These are phyloP conservation scores for Saccharomycopsis sp. DNA, from an alignment of 805 yeast genomes.

Conservation along the genomic window DNA sequence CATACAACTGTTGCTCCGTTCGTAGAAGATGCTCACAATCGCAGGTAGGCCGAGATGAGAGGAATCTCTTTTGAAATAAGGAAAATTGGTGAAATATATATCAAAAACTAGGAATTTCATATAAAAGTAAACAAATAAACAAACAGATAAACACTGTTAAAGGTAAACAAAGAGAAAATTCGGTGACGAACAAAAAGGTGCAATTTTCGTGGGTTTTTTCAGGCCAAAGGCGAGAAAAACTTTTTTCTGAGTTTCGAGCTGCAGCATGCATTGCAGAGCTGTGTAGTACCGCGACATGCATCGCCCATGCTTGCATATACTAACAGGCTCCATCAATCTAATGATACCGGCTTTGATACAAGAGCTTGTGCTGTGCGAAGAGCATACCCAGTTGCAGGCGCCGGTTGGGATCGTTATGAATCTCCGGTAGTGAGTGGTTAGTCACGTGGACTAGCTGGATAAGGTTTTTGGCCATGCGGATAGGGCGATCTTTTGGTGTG, in stretches of 20 bases:
- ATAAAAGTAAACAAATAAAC: neutral
- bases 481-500: neutral
- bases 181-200: neutral
- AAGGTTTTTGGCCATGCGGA: neutral
- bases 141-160: neutral
- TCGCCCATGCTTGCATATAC: neutral
- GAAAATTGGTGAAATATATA: neutral
- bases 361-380: too few relatives aligned
- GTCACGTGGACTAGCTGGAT: too few relatives aligned
- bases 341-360: too few relatives aligned
- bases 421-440: too few relatives aligned
- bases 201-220: neutral
- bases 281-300: neutral
- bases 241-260: neutral
- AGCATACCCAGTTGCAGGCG: too few relatives aligned
- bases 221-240: neutral
- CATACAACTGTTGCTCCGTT: neutral
- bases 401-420: neutral
- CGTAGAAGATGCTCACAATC: neutral
- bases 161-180: neutral
- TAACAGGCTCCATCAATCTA: too few relatives aligned
- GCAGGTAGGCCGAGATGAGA: neutral
- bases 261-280: neutral
- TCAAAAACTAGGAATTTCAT: neutral
- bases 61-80: neutral